These are phyloP conservation scores for Cairneyella variabilis DNA, from an alignment of 495 filamentous ascomycete genomes.

Conservation along the genomic window DNA sequence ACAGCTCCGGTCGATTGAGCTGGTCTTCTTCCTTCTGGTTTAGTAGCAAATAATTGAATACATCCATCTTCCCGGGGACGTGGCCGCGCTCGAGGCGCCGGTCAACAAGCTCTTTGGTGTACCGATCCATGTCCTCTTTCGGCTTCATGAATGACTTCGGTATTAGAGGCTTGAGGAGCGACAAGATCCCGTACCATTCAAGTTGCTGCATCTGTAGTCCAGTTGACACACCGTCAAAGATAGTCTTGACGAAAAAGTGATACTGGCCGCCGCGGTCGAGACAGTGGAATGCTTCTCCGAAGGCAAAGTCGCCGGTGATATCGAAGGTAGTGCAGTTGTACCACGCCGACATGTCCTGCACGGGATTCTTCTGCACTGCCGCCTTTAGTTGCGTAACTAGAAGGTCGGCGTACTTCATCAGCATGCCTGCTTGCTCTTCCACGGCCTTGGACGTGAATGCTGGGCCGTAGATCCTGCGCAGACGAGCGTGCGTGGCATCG, in stretches of 20 bases:
- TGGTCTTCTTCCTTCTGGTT: constrained; percentile 10
- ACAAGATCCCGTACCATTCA: constrained; percentile 1
- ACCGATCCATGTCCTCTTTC: constrained; percentile 8
- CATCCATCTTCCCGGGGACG: neutral
- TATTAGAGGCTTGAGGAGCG: constrained; percentile 7
- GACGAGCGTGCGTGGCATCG: constrained; percentile 8
- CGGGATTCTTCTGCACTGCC: constrained; percentile 25
- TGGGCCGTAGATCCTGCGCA: constrained; percentile 45
- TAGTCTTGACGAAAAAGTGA: constrained; percentile 10
- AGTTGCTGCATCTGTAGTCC: constrained; percentile 5
- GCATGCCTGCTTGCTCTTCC: constrained; percentile 42
- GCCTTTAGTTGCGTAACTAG: constrained; percentile 41
- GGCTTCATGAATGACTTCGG: constrained; percentile 9
- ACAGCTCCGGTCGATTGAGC: neutral
- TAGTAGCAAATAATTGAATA: constrained; percentile 6
- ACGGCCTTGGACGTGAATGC: constrained; percentile 51
- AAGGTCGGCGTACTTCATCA: constrained; percentile 42
- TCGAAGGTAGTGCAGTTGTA: constrained; percentile 52
- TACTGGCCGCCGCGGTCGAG: constrained; percentile 29
- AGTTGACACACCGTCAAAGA: constrained; percentile 25
- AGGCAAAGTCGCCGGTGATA: constrained; percentile 53
- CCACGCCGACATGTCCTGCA: constrained; percentile 21
- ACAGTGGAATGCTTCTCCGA: constrained; percentile 53
- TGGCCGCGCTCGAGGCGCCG: constrained; percentile 1
- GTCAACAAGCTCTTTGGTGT: constrained; percentile 6